Evolutionary conservation across 2,329 filamentous ascomycete species (phyloP).

Genomic region (Zopfia rhizophila): DNA sequence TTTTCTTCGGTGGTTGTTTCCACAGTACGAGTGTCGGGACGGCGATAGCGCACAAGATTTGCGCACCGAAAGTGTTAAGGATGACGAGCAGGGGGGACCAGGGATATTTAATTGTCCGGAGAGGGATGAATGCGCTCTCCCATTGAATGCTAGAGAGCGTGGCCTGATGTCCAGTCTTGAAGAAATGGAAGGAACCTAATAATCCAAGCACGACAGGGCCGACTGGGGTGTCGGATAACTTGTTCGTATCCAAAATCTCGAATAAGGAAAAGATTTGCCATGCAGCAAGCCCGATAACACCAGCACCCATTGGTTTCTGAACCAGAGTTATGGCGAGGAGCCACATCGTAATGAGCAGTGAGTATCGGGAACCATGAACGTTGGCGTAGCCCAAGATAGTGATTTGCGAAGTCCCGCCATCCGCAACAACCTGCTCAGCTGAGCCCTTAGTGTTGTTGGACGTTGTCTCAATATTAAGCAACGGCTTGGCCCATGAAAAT

Average conservation of each 20-base stretch:
- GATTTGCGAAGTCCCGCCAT: conserved; percentile 59
- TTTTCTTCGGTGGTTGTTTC: conserved; percentile 83
- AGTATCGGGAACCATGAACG: conserved; percentile 89
- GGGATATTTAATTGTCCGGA: conserved; percentile 84
- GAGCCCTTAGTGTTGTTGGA: conserved; percentile 27
- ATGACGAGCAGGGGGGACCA: conserved; percentile 85
- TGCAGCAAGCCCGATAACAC: conserved; percentile 81
- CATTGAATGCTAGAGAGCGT: conserved; percentile 89
- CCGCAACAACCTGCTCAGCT: conserved; percentile 49
- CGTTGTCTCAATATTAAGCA: conserved; percentile 74
- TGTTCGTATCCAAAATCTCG: conserved; percentile 71
- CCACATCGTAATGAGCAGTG: conserved; percentile 83
- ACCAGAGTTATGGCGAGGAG: conserved; percentile 80
- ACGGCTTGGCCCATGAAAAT: conserved; percentile 86
- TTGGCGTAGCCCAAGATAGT: conserved; percentile 93
- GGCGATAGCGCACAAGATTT: conserved; percentile 82
- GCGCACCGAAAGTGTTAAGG: conserved; percentile 89
- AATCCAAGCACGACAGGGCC: conserved; percentile 86
- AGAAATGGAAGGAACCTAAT: conserved; percentile 94
- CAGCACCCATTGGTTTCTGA: conserved; percentile 94
- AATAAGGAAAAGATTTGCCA: conserved; percentile 87
- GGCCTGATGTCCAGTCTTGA: conserved; percentile 97
- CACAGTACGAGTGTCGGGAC: conserved; percentile 86
- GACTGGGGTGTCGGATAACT: conserved; percentile 73
- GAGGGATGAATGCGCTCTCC: conserved; percentile 92